Conservation (phyloP, 768 basidiomycete species). For the Russula vinacea region DNA sequence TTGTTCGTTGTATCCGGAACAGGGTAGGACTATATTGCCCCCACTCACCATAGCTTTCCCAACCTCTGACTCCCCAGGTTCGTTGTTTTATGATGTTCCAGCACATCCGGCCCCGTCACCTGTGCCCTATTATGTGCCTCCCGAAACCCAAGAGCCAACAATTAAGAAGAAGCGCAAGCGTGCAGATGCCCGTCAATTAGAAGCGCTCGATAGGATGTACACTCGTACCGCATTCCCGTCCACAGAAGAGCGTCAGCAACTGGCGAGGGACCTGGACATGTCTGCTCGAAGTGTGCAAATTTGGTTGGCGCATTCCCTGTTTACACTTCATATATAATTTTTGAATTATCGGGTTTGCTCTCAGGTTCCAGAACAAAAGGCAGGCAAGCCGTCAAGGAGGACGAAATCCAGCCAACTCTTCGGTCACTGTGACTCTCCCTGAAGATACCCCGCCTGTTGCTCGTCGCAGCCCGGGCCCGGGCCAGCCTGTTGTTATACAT, state of each 20-base stretch:
- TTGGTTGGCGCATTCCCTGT: slow-evolving; percentile 49
- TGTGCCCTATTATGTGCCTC: not conserved
- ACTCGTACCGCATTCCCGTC: slow-evolving; percentile 83
- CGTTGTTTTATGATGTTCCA: slow-evolving; percentile 23
- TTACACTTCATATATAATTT: not conserved
- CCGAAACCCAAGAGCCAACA: no score
- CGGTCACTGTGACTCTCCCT: slow-evolving; percentile 1
- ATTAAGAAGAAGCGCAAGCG: slow-evolving; percentile 57
- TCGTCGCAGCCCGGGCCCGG: no score
- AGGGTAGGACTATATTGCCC: slow-evolving; percentile 30
- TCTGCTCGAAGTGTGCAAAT: slow-evolving; percentile 82
- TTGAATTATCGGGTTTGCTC: slow-evolving; percentile 3
- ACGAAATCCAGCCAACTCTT: not conserved
- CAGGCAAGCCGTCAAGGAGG: no score
- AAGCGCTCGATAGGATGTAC: slow-evolving; percentile 77
- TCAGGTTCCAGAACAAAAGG: slow-evolving; percentile 8
- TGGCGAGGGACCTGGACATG: slow-evolving; percentile 79
- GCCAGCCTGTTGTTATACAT: no score
- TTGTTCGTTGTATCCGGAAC: slow-evolving; percentile 26
- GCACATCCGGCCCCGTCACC: not conserved
- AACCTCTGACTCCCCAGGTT: slow-evolving; percentile 28
- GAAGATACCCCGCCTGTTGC: slow-evolving; percentile 11
- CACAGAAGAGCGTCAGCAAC: slow-evolving; percentile 75
- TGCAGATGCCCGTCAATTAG: slow-evolving; percentile 74
- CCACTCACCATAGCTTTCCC: slow-evolving; percentile 29